A percentile compares a stretch with the other conserved stretches of the same genome.
Evolutionary conservation across 2,329 filamentous ascomycete genomes (phyloP).

Genomic region (Didymella segeticola): DNA sequence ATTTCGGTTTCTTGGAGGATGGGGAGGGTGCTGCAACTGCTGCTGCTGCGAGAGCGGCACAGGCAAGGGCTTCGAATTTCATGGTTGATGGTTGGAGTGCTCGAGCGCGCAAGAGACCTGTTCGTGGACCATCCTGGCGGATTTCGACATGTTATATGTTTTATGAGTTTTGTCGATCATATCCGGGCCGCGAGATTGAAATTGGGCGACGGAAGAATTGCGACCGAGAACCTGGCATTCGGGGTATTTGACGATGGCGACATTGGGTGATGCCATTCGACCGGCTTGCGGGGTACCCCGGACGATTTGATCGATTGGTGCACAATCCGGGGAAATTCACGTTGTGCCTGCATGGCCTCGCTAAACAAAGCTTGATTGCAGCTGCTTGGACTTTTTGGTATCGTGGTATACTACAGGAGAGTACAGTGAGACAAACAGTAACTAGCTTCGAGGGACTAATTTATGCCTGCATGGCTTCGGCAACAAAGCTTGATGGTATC

Average conservation of each 20-base stretch:
- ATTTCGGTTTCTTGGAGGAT: background rate
- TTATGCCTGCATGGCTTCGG: background rate
- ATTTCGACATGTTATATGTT: background rate
- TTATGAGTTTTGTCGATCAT: constrained; percentile 7
- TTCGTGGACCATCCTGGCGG: background rate
- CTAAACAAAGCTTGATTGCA: constrained; percentile 1
- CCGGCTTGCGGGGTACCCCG: constrained; percentile 10
- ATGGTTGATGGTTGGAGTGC: constrained; percentile 6
- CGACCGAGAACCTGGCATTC: constrained; percentile 13
- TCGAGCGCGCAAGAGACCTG: background rate
- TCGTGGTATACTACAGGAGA: constrained; percentile 6
- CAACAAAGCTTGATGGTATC: background rate
- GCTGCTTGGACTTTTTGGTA: background rate
- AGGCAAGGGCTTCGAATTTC: constrained; percentile 11
- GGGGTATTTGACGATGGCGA: background rate
- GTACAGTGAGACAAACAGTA: too few relatives aligned
- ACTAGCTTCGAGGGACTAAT: too few relatives aligned
- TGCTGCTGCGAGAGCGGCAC: constrained; percentile 2
- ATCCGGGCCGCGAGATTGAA: background rate
- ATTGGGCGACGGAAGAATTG: constrained; percentile 23
- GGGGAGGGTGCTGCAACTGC: constrained; percentile 5
- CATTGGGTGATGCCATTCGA: background rate
- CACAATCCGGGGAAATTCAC: background rate
- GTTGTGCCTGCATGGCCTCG: background rate
- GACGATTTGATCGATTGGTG: background rate